A percentile compares a stretch with the other conserved stretches of the same genome.
phyloP scores from a whole-genome alignment of 164 flowering plant species.

The Akebia trifoliata region DNA sequence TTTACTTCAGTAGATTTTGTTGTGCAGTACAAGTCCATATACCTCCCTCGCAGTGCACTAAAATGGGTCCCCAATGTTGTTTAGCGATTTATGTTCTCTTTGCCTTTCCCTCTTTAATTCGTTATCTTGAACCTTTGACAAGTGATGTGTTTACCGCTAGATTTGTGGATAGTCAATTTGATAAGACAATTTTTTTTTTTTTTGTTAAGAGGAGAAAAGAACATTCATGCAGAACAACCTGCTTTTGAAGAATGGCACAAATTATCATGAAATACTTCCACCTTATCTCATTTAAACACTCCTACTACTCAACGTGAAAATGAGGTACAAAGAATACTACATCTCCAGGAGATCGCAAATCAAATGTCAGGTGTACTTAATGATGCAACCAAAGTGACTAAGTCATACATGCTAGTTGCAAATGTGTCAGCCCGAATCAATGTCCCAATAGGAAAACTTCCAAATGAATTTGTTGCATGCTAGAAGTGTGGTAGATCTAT shows the following conservation, averaged over 20 bases:
- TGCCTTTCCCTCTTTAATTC: background rate
- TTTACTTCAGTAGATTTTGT: background rate
- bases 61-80: background rate
- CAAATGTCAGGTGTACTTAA: no score
- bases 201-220: no score
- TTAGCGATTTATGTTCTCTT: background rate
- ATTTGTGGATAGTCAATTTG: slow-evolving; percentile 1
- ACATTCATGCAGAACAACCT: background rate
- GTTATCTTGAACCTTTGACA: background rate
- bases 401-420: no score
- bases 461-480: background rate
- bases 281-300: background rate
- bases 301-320: background rate
- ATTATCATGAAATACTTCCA: background rate
- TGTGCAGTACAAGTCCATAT: background rate
- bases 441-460: background rate
- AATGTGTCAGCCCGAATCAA: background rate
- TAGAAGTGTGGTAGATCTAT: slow-evolving; percentile 13
- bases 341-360: no score
- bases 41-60: background rate
- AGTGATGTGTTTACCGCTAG: background rate
- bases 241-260: background rate
- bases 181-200: background rate
- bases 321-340: background rate
- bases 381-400: no score